Evolutionary conservation across 495 filamentous ascomycete species (phyloP), one percentile per base, ranked within the genome.

Genomic region (Neurospora sp.): DNA sequence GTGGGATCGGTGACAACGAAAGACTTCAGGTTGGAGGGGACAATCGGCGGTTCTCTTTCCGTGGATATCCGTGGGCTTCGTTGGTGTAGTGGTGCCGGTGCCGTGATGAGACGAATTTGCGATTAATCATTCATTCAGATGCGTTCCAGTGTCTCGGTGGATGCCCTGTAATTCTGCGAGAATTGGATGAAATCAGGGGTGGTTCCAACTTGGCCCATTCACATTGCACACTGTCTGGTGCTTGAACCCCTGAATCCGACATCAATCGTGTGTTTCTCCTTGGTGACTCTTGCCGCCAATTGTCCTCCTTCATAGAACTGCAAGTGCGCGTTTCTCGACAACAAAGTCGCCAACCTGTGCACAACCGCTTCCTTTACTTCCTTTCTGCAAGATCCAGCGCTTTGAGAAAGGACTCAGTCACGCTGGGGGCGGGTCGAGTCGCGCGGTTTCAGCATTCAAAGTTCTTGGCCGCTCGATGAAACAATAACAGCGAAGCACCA

Each of bases 391-490:
- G 37, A 42, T 18, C 31, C 37, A 41, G 69, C 69, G 72, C 20
- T 31, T 71, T 44, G 31, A 71, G 18, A 71, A 74, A 74, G 40
- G 71, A 72, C 62, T 39, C 39, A 38, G 37, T 38, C n/a, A 35
- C 66, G n/a, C 70, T 70, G 70, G 72, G 73, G 72, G 72, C 74
- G 72, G 77, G 74, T 46, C 74, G 72, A 70, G 78, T 74, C 71
- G 73, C 74, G 72, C 74, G 37, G 78, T 79, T 76, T 79, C 78
- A 79, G 73, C 62, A 66, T 66, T 35, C 54, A 66, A 35, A 35
- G 62, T 72, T 74, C 23, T 70, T 72, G 77, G 72, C 76, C 78
- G 70, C 74, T 79, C 74, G 75, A 76, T 78, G 79, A 78, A 77
- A 80, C 79, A 46, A 72, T 72, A 76, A 62, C 39, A 77, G 74